These are phyloP conservation scores for Russula griseocarnosa DNA, from an alignment of 768 basidiomycete species.

Conservation along the genomic window DNA sequence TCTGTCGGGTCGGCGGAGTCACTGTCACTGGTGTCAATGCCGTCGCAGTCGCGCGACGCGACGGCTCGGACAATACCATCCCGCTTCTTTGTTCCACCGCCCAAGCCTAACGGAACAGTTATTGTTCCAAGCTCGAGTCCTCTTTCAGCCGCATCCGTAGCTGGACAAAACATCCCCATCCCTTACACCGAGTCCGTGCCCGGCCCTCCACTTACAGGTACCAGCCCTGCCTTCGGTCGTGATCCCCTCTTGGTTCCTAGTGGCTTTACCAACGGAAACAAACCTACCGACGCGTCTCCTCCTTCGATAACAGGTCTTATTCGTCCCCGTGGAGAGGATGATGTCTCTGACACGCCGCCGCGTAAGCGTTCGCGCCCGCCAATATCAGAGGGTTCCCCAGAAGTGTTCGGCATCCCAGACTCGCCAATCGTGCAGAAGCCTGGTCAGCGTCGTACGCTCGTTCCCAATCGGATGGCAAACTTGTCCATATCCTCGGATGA, in stretches of 20 bases:
- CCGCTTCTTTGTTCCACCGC: conserved; percentile 51
- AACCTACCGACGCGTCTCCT: conserved; percentile 48
- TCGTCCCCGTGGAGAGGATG: conserved; percentile 39
- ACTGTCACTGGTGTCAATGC: conserved; percentile 37
- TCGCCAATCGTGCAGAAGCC: conserved; percentile 59
- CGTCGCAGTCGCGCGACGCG: conserved; percentile 71
- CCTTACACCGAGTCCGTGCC: conserved; percentile 41
- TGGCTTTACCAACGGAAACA: conserved; percentile 32
- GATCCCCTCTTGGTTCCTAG: conserved; percentile 22
- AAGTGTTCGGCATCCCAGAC: conserved; percentile 41
- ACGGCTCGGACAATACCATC: conserved; percentile 47
- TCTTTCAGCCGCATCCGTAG: conserved; percentile 39
- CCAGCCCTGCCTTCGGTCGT: conserved; percentile 29
- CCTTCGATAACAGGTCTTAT: conserved; percentile 42
- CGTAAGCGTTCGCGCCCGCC: conserved; percentile 65
- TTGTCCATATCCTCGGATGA: conserved; percentile 68
- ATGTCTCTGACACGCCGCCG: conserved; percentile 51
- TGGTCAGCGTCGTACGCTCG: conserved; percentile 47
- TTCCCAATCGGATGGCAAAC: conserved; percentile 31
- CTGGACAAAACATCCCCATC: conserved; percentile 41
- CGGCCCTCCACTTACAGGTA: conserved; percentile 38
- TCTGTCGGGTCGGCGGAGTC: conserved; percentile 30
- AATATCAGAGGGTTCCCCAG: conserved; percentile 36
- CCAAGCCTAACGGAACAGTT: conserved; percentile 51
- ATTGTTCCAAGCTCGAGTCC: conserved; percentile 80